Evolutionary conservation across 345 rosid genomes (phyloP), one percentile per base, ranked within the genome.

Genomic region (Brassica nigra): DNA sequence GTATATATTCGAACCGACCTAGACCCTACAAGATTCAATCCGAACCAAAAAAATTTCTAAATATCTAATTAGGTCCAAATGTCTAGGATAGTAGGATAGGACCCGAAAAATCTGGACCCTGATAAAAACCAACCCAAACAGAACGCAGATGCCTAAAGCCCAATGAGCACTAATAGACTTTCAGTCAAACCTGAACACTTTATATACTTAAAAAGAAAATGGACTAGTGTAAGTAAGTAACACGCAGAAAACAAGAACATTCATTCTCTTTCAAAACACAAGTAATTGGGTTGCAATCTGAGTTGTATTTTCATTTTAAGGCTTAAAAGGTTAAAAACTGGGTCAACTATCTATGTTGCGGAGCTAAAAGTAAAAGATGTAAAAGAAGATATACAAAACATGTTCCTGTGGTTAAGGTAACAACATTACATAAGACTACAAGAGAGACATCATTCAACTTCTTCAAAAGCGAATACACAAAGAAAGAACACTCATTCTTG

Each of bases 341-440:
- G 63, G 23, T 49, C 75, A 70, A 23, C 52, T 52, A 71, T 64
- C 72, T 76, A 78, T 14, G 47, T 55, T 29, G 61, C 8, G 2
- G 33, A 78, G 58, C 62, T 18, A 37, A 55, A 33, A 33, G 36
- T 37, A 37, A 37, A 37, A 71, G 11, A 66, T 57, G 77, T 57
- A 14, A 18, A 4, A 11, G 64, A 37, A 55, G 66, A 78, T 58
- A 62, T 66, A 79, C 67, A 66, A 42, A 54, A 59, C 78, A 59
- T 31, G 82, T 66, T 79, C 62, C 62, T 66, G 27, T 62, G 68
- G 67, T n/a, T 31, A 30, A 62, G 39, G 67, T 23, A 70, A 39
- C 37, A 71, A 42, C 52, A 8, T 42, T 28, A 64, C 66, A 62
- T 18, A 62, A 62, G 66, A 62, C 11, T 54, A 54, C 27, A 54